phyloP scores from a whole-genome alignment of 2,329 filamentous ascomycete genomes.

The Fusarium sulawesiense region DNA sequence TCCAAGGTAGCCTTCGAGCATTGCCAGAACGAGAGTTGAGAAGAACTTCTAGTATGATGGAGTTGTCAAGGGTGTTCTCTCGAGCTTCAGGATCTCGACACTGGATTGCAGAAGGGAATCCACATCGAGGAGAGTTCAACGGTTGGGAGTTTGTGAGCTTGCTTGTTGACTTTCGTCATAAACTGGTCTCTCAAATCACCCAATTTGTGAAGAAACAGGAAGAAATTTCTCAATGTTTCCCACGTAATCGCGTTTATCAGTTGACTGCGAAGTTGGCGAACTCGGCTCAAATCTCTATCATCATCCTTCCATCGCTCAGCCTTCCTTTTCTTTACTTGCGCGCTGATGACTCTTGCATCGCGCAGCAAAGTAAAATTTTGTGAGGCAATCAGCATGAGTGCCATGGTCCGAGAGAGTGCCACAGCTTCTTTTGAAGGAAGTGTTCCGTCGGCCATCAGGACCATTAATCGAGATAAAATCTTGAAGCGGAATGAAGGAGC shows the following conservation, averaged over 20 bases:
- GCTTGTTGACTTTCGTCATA: slow-evolving; percentile 23
- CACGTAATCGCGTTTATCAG: not conserved
- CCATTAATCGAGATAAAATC: slow-evolving; percentile 13
- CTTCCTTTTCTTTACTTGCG: not conserved
- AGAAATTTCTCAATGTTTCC: slow-evolving; percentile 18
- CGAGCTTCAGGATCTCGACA: slow-evolving; percentile 16
- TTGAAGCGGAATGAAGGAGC: slow-evolving; percentile 13
- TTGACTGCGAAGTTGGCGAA: not conserved
- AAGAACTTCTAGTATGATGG: slow-evolving; percentile 44
- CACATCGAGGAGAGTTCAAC: slow-evolving; percentile 43
- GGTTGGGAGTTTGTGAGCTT: slow-evolving; percentile 24
- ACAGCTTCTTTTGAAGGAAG: slow-evolving; percentile 1
- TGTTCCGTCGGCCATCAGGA: not conserved
- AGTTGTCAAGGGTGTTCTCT: slow-evolving; percentile 9
- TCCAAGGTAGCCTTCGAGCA: slow-evolving; percentile 41
- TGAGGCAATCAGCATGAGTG: not conserved
- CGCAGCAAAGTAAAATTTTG: slow-evolving; percentile 1
- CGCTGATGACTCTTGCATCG: not conserved
- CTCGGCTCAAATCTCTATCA: not conserved
- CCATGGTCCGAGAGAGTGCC: not conserved
- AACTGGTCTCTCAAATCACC: slow-evolving; percentile 36
- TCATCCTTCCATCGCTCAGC: not conserved
- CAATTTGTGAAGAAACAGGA: slow-evolving; percentile 8
- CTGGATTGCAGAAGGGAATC: slow-evolving; percentile 47
- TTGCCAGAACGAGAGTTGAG: slow-evolving; percentile 35